Percentiles rank a stretch among this genome's conserved stretches.
Conservation (phyloP, 2,329 filamentous ascomycete genomes). For the Fusarium nisikadoi region DNA sequence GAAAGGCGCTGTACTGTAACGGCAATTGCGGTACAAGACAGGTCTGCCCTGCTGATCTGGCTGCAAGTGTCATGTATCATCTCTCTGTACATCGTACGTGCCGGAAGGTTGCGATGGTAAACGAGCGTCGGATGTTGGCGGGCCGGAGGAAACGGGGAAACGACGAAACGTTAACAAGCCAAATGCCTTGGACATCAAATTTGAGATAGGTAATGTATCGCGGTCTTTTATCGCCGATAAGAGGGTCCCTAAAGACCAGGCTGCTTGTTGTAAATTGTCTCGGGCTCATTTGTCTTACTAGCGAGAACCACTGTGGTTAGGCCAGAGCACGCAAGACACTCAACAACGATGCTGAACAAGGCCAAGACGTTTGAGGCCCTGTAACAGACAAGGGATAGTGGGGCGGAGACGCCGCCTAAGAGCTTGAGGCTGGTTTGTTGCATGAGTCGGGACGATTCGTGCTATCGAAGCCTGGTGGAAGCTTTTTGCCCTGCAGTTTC, state of each 20-base stretch:
- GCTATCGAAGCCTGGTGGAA: slow-evolving; percentile 46
- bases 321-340: slow-evolving; percentile 27
- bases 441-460: slow-evolving; percentile 42
- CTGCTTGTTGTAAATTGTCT: slow-evolving; percentile 19
- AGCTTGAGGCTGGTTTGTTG: slow-evolving; percentile 36
- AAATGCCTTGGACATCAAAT: background rate
- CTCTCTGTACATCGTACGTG: slow-evolving; percentile 37
- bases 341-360: slow-evolving; percentile 10
- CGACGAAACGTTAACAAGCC: slow-evolving; percentile 2
- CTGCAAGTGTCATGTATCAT: slow-evolving; percentile 30
- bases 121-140: slow-evolving; percentile 28
- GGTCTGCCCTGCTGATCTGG: slow-evolving; percentile 16
- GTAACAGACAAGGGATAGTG: slow-evolving; percentile 28
- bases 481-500: slow-evolving; percentile 38
- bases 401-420: slow-evolving; percentile 39
- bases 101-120: slow-evolving; percentile 35
- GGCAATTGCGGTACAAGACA: slow-evolving; percentile 19
- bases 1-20: slow-evolving; percentile 18
- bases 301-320: slow-evolving; percentile 15
- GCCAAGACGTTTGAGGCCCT: slow-evolving; percentile 12
- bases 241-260: slow-evolving; percentile 4
- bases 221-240: slow-evolving; percentile 9
- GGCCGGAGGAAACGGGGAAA: slow-evolving; percentile 18
- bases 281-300: slow-evolving; percentile 15
- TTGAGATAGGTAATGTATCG: slow-evolving; percentile 3